phyloP scores from a whole-genome alignment of 2,329 filamentous ascomycete species.

The Davidsoniella neocaledoniae region DNA sequence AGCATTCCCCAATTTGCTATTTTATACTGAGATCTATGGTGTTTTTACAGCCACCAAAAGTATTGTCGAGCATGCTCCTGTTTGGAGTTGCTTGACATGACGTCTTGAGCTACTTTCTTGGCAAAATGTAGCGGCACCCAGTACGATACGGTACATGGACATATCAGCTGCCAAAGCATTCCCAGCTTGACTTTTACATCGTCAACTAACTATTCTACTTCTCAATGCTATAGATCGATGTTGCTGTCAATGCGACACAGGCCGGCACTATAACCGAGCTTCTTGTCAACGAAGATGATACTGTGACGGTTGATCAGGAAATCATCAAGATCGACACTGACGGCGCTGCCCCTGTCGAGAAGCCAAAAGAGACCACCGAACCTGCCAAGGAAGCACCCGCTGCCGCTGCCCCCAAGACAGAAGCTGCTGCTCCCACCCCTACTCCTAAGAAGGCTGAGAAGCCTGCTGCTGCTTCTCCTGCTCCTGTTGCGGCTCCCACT shows the following conservation, averaged over 20 bases:
- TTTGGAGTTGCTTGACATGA: neutral
- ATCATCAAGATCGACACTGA: slow-evolving; percentile 74
- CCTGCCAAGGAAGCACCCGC: slow-evolving; percentile 10
- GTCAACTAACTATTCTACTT: neutral
- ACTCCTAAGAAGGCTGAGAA: slow-evolving; percentile 13
- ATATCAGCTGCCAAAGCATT: neutral
- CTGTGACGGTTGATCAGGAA: slow-evolving; percentile 85
- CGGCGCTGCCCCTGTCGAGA: slow-evolving; percentile 7
- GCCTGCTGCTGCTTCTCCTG: slow-evolving; percentile 9
- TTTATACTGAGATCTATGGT: neutral
- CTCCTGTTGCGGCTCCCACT: slow-evolving; percentile 18
- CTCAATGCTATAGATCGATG: slow-evolving; percentile 56
- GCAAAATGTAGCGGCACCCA: neutral
- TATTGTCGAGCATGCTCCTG: neutral
- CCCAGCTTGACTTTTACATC: neutral
- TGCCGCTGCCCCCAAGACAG: slow-evolving; percentile 15
- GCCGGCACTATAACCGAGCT: slow-evolving; percentile 85
- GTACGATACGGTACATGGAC: neutral
- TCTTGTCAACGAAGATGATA: slow-evolving; percentile 84
- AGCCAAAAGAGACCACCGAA: neutral
- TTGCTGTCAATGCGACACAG: slow-evolving; percentile 85
- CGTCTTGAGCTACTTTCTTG: neutral
- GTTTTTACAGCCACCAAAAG: neutral
- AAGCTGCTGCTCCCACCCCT: neutral
- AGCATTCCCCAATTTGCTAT: slow-evolving; percentile 11